Conservation (phyloP, 2,329 filamentous ascomycete species). For the Botrytis fabae region DNA sequence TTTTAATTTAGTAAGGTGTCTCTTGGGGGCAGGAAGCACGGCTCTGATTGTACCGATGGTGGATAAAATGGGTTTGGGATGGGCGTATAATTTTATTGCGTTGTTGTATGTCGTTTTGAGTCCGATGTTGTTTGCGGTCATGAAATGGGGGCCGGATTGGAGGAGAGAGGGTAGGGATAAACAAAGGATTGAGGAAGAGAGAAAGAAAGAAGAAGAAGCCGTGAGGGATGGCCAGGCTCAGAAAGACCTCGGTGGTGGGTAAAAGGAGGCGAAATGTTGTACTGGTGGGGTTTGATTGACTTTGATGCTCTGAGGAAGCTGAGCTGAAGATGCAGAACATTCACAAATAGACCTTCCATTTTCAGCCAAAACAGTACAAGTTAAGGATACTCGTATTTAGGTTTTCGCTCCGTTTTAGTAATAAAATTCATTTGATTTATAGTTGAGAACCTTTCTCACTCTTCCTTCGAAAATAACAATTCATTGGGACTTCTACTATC, state of each 20-base stretch:
- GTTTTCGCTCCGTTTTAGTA: too few species aligned
- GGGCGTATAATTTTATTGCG: constrained; percentile 53
- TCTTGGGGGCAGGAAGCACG: constrained; percentile 54
- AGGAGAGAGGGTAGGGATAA: constrained; percentile 41
- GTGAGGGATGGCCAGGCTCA: neutral
- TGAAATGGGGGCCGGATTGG: constrained; percentile 48
- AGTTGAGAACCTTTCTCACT: too few species aligned
- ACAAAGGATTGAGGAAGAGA: constrained; percentile 24
- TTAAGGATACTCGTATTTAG: too few species aligned
- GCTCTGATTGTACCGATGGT: constrained; percentile 56
- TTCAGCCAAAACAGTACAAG: too few species aligned
- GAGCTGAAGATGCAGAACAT: too few species aligned
- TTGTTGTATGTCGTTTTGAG: constrained; percentile 45
- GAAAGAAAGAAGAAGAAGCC: neutral
- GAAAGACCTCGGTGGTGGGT: too few species aligned
- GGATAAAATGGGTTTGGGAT: constrained; percentile 51
- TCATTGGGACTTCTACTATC: too few species aligned
- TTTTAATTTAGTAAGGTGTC: constrained; percentile 57
- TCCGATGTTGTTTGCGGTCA: constrained; percentile 46
- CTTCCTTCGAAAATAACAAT: too few species aligned
- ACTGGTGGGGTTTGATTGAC: neutral
- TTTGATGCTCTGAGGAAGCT: neutral
- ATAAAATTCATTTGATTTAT: too few species aligned
- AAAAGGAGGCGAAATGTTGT: neutral
- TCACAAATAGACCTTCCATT: neutral